Base-by-base conservation (phyloP, 2,329 filamentous ascomycete species). In the Zarea fungicola region DNA sequence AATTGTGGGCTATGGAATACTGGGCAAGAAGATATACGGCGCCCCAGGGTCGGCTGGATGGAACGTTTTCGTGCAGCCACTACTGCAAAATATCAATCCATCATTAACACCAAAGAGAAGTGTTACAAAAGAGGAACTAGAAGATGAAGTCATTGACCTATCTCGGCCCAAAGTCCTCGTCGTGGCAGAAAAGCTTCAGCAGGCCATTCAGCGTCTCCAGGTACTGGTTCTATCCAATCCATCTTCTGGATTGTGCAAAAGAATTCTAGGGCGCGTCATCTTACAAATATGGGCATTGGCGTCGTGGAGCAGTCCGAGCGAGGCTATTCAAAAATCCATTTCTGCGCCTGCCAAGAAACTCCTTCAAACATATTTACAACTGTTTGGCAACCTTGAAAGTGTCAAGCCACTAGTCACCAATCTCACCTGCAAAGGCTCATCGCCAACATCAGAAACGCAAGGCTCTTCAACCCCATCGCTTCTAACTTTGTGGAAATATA, bases 21-120 rank as follows among this genome's bases (percentile, higher is more conserved):
- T 89, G 8, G 84, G 82, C 3, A 79, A 76, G 50, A 83, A 75
- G 57, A 70, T 76, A 22, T 80, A 74, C 43, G 85, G 85, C 10
- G 81, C 83, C 6, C 83, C 83, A 42, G 82, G 76, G 8, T 63
- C 72, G 7, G 65, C 78, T 8, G 84, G 84, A 7, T 87, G 84
- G 84, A 73, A 70, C 25, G 65, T 73, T 1, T 83, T 87, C 55
- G 78, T 78, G 2, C 70, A 74, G 44, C 82, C 83, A 1, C 68
- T 87, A 6, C 55, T 85, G 2, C 63, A 68, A 29, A 58, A 63
- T 13, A 69, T 87, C 19, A 75, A 77, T 46, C 75, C 73, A 53
- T 63, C 69, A 21, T 52, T 67, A 31, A 44, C 47, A 16, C 47
- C 44, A 2, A 29, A 46, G 10, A 16, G 54, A 34, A 29, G 23